Evolutionary conservation across 202 grass and related monocot genomes (phyloP).

Genomic region (Zoysia matrella): DNA sequence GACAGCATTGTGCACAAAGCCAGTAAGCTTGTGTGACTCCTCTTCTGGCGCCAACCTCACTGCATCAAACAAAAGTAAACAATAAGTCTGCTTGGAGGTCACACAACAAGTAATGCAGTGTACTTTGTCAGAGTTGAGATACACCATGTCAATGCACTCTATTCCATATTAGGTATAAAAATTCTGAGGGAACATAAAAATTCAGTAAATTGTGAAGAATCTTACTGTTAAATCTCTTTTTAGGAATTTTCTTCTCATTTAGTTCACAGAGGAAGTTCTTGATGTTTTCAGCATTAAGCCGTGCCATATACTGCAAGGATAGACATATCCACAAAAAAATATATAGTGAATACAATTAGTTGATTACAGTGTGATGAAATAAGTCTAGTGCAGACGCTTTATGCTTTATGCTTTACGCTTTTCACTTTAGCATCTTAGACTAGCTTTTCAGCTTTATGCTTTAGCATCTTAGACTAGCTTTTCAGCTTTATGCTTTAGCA

Average conservation of each 20-base stretch:
- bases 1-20: constrained; percentile 88
- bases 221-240: constrained; percentile 98
- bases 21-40: constrained; percentile 86
- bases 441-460: too few species aligned
- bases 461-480: too few species aligned
- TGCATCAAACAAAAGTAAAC: constrained; percentile 56
- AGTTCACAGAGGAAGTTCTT: constrained; percentile 89
- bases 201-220: constrained; percentile 37
- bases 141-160: background rate
- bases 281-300: constrained; percentile 85
- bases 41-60: constrained; percentile 96
- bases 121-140: background rate
- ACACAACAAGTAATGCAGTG: background rate
- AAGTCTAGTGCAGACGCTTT: too few species aligned
- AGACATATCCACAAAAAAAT: constrained; percentile 27
- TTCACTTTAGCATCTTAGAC: too few species aligned
- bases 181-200: background rate
- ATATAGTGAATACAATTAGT: background rate
- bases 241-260: constrained; percentile 76
- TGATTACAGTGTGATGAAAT: too few species aligned
- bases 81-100: background rate
- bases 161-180: background rate
- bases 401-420: too few species aligned
- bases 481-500: too few species aligned
- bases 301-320: constrained; percentile 80